phyloP scores from a whole-genome alignment of 225 moss, liverwort and hornwort species.

The Lunularia cruciata region DNA sequence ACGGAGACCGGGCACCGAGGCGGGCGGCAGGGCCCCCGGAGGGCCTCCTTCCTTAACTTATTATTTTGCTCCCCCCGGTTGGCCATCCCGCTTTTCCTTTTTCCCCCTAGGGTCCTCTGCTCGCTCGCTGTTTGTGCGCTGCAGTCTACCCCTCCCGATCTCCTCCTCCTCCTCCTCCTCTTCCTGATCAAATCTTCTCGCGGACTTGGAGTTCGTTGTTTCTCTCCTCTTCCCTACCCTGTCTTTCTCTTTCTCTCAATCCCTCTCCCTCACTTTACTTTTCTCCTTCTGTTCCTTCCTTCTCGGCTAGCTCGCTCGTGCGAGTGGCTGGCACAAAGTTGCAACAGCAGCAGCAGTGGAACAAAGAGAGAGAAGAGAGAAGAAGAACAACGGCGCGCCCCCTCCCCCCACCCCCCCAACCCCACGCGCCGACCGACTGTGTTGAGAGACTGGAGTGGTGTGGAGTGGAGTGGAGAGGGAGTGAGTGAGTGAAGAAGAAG shows the following conservation, averaged over 20 bases:
- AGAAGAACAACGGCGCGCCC: conserved; percentile 9
- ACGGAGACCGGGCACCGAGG: conserved; percentile 38
- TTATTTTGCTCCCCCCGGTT: conserved; percentile 24
- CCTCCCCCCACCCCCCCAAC: no score
- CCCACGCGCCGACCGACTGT: conserved; percentile 24
- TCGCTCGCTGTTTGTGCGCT: conserved; percentile 19
- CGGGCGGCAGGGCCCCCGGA: conserved; percentile 26
- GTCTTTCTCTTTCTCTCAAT: conserved; percentile 25
- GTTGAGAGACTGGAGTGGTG: not conserved
- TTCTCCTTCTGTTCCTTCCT: conserved; percentile 1
- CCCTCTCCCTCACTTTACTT: not conserved
- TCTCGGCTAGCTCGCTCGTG: conserved; percentile 27
- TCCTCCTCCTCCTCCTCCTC: not conserved
- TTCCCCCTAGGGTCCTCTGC: conserved; percentile 12
- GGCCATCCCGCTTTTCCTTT: conserved; percentile 22
- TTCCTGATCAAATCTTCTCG: not conserved
- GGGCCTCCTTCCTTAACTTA: conserved; percentile 30
- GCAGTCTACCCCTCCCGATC: not conserved
- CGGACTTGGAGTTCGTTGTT: no score
- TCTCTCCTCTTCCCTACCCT: not conserved
- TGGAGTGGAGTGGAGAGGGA: conserved; percentile 1
- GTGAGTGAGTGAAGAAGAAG: conserved; percentile 10
- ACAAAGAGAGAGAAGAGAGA: not conserved
- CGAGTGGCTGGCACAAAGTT: not conserved
- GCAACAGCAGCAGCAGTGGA: no score